A percentile compares a stretch with the other conserved stretches of the same genome.
These are phyloP conservation scores for Lepraria neglecta DNA, from an alignment of 495 filamentous ascomycete species.

Conservation along the genomic window DNA sequence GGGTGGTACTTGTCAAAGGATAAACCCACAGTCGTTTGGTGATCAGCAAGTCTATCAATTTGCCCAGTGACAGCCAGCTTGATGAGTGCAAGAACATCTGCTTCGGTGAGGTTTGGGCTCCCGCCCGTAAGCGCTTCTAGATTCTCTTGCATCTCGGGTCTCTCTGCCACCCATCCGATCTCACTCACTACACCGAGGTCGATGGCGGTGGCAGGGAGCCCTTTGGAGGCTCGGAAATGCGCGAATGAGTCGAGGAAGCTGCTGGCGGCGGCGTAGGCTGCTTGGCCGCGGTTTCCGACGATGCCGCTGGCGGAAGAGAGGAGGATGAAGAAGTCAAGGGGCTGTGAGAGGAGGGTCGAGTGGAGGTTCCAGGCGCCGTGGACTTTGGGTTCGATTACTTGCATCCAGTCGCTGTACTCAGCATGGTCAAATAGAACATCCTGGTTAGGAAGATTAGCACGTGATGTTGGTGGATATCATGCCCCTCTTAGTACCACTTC, in stretches of 20 bases:
- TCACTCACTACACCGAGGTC: conserved; percentile 51
- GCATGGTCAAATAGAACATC: conserved; percentile 31
- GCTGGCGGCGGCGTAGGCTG: conserved; percentile 31
- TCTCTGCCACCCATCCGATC: conserved; percentile 40
- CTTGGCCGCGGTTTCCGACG: conserved; percentile 26
- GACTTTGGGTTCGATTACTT: conserved; percentile 26
- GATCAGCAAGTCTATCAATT: neutral
- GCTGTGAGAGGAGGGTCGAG: conserved; percentile 5
- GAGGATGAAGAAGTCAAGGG: conserved; percentile 37
- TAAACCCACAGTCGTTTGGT: neutral
- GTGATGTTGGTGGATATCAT: too few species aligned
- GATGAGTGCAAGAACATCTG: conserved; percentile 30
- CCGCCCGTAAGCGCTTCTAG: conserved; percentile 27
- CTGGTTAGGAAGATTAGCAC: too few species aligned
- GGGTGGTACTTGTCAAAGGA: neutral
- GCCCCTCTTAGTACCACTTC: too few species aligned
- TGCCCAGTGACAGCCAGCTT: conserved; percentile 6
- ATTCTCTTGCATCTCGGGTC: conserved; percentile 10
- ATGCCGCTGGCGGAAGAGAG: conserved; percentile 31
- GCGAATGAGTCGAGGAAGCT: conserved; percentile 31
- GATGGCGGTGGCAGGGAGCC: conserved; percentile 38
- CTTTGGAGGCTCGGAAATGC: conserved; percentile 25
- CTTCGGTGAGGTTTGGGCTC: conserved; percentile 28
- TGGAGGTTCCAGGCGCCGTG: conserved; percentile 24
- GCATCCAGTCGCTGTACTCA: conserved; percentile 30